Evolutionary conservation across 2,329 filamentous ascomycete genomes (phyloP).

Genomic region (Hypoxylon sp.): DNA sequence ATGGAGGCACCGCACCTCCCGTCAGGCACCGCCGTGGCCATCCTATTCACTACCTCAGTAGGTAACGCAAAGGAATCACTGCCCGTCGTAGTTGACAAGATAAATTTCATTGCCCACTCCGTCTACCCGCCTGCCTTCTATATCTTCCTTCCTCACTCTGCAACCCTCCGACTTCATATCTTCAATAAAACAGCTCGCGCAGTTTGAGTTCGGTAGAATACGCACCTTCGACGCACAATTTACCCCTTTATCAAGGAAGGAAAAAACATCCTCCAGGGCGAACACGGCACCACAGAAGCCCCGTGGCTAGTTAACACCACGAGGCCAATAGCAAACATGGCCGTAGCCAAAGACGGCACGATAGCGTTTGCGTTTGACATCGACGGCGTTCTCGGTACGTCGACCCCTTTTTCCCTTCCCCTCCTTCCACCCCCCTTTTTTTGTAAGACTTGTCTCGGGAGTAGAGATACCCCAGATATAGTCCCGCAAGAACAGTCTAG

Average conservation of each 20-base stretch:
- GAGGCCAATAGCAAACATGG: slow-evolving; percentile 4
- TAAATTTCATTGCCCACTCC: no score
- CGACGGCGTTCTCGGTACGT: slow-evolving; percentile 66
- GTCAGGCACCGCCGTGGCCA: no score
- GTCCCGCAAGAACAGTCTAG: not conserved
- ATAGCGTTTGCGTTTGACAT: slow-evolving; percentile 47
- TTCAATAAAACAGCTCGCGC: not conserved
- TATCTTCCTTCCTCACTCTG: not conserved
- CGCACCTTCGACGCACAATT: not conserved
- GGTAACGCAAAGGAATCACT: no score
- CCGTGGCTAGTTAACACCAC: not conserved
- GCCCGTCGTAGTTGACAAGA: no score
- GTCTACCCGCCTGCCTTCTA: no score
- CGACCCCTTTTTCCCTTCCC: not conserved
- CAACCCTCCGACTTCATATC: not conserved
- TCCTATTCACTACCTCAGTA: not conserved
- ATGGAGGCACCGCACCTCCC: no score
- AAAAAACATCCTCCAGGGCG: not conserved
- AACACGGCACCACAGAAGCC: not conserved
- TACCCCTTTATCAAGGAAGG: no score
- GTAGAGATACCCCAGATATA: not conserved
- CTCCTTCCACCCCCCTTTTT: not conserved
- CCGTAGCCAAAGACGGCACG: not conserved
- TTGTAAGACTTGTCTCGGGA: not conserved
- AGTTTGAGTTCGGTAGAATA: no score